Base-by-base conservation (phyloP, 176 grass and related monocot genomes). In the Themeda triandra region DNA sequence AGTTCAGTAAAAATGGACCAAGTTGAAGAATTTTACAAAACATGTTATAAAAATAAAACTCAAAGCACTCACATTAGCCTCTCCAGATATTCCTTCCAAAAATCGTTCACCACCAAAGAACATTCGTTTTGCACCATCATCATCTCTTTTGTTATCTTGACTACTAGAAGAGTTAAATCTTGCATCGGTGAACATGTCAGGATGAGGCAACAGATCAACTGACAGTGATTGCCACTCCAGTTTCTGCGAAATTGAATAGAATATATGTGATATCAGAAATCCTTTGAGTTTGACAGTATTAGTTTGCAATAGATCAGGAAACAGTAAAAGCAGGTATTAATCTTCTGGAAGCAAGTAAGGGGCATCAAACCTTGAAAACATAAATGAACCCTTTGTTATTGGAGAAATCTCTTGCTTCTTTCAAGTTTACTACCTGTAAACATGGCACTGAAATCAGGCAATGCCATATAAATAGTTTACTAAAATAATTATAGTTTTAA, bases 371-470 rank as follows among this genome's bases (percentile, higher is more conserved):
- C 97, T 99, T 99, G 76, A 99, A 99, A 87, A 96, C 92, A 90
- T 99, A 99, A 81, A 99, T 94, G 88, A 92, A 99, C 44, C 91
- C 90, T 87, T 89, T 92, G 84, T 91, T 96, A 67, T 94, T 92
- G 25, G 97, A 96, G 84, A 96, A 99, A 86, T 99, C 97, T 60
- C 97, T 87, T 76, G 97, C 97, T 91, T 99, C 97, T 93, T 99
- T 99, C 69, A 99, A 92, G 82, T 94, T 96, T 83, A 99, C 97
- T 71, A 73, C 93, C 97, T 99, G 83, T 78, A 72, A 67, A 63
- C 71, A 88, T 58, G 56, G 28, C 41, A 28, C 35, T 62, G 13
- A 77, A 82, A 80, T 90, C 75, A 92, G 54, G 15, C 58, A 65
- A 42, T 42, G 62, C 25, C 44, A 64, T 40, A 39, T 71, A 58